These are phyloP conservation scores for Castanea mollissima DNA, from an alignment of 306 rosid species.

Conservation along the genomic window DNA sequence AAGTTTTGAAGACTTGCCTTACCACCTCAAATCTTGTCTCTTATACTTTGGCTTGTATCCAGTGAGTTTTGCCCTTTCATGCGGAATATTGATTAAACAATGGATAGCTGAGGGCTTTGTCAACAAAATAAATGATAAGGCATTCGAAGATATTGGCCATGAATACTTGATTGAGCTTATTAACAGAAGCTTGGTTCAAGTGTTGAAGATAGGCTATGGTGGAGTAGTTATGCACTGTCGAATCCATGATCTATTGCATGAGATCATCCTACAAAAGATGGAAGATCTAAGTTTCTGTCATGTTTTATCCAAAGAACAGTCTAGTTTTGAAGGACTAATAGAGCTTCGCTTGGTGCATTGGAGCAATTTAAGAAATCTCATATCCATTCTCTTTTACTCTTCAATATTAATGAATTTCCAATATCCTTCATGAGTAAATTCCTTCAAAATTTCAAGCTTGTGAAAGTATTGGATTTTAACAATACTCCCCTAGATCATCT, in stretches of 20 bases:
- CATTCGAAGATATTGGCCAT: not conserved
- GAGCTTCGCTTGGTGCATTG: not conserved
- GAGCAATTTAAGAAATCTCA: not conserved
- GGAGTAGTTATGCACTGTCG: not conserved
- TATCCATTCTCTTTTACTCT: slow-evolving; percentile 1
- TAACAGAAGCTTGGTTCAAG: not conserved
- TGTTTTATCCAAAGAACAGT: not conserved
- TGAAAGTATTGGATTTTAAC: no score
- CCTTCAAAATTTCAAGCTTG: no score
- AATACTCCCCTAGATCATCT: no score
- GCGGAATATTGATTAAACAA: not conserved
- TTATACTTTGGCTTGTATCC: slow-evolving; percentile 15
- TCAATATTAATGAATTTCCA: not conserved
- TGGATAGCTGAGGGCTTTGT: slow-evolving; percentile 14
- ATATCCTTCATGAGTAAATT: no score
- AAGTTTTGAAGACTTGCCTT: no score
- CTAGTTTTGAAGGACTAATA: not conserved
- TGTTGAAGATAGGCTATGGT: not conserved
- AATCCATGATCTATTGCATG: not conserved
- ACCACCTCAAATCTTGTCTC: no score
- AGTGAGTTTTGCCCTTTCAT: not conserved
- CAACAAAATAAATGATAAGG: not conserved
- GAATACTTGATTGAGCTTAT: not conserved
- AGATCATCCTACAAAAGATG: not conserved
- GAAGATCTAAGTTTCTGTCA: not conserved